These are phyloP conservation scores for Penicillium griseofulvum DNA, from an alignment of 2,329 filamentous ascomycete genomes.

Conservation along the genomic window DNA sequence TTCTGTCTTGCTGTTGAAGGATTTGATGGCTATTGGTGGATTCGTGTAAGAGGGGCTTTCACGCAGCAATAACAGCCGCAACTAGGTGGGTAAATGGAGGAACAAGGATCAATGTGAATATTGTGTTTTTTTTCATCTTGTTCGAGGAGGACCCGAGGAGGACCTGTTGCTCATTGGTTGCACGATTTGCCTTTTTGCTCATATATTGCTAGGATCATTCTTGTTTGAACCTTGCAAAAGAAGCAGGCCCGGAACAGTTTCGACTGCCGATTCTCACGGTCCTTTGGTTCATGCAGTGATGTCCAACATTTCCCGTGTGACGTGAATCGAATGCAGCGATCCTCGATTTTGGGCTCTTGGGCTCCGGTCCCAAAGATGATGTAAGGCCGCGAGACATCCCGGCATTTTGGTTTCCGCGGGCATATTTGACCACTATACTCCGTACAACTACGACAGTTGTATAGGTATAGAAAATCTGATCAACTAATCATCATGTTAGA, in stretches of 20 bases:
- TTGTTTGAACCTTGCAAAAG: conserved; percentile 10
- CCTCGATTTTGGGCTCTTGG: conserved; percentile 21
- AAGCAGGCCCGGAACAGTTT: conserved; percentile 12
- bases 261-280: conserved; percentile 17
- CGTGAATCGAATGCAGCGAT: conserved; percentile 10
- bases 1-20: conserved; percentile 4
- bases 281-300: conserved; percentile 33
- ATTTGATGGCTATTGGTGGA: conserved; percentile 13
- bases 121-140: background rate
- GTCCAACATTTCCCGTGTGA: conserved; percentile 33
- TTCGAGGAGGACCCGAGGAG: conserved; percentile 1
- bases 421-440: background rate
- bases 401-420: background rate
- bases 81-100: conserved; percentile 11
- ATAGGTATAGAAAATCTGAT: background rate
- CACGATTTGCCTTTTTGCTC: conserved; percentile 15
- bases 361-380: conserved; percentile 15
- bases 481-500: conserved; percentile 3
- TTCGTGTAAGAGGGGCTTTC: conserved; percentile 13
- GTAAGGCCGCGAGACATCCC: conserved; percentile 15
- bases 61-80: conserved; percentile 19
- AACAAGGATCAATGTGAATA: conserved; percentile 13
- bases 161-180: conserved; percentile 13
- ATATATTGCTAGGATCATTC: conserved; percentile 18
- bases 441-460: background rate